Conservation (phyloP, 768 basidiomycete species). For the Dioszegia aurantiaca region DNA sequence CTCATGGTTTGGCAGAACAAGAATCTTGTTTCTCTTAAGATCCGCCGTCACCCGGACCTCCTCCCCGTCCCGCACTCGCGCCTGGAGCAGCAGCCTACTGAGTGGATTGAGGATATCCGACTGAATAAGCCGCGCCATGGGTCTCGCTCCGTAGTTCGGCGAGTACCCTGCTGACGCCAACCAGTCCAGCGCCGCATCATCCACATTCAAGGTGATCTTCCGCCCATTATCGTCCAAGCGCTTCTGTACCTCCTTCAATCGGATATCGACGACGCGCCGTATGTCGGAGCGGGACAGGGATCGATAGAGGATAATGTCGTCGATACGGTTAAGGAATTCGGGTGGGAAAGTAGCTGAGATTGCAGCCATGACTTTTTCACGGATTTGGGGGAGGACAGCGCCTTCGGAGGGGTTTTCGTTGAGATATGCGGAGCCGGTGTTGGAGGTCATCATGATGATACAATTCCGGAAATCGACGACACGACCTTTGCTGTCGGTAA, state of each 20-base stretch:
- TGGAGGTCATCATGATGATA: conserved; percentile 54
- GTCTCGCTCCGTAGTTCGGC: conserved; percentile 82
- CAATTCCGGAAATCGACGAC: conserved; percentile 54
- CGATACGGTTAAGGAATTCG: conserved; percentile 54
- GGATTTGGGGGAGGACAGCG: conserved; percentile 42
- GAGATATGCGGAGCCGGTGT: conserved; percentile 53
- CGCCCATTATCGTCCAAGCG: conserved; percentile 66
- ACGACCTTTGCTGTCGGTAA: conserved; percentile 55
- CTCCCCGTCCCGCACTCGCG: conserved; percentile 77
- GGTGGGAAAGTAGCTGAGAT: conserved; percentile 54
- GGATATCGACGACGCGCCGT: conserved; percentile 80
- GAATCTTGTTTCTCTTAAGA: conserved; percentile 71
- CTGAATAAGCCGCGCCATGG: conserved; percentile 86
- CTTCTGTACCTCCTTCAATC: conserved; percentile 77
- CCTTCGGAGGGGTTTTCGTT: conserved; percentile 54
- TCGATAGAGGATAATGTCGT: conserved; percentile 60
- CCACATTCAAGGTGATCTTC: conserved; percentile 76
- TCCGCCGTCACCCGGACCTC: conserved; percentile 72
- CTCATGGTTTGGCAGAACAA: conserved; percentile 75
- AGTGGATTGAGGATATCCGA: conserved; percentile 88
- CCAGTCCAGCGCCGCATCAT: conserved; percentile 66
- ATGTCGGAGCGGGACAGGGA: conserved; percentile 73
- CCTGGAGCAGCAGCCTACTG: conserved; percentile 77
- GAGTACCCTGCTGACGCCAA: conserved; percentile 51
- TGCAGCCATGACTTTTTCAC: conserved; percentile 51